Base-by-base conservation (phyloP, 495 filamentous ascomycete genomes). In the Saxispiralis lemnorum region DNA sequence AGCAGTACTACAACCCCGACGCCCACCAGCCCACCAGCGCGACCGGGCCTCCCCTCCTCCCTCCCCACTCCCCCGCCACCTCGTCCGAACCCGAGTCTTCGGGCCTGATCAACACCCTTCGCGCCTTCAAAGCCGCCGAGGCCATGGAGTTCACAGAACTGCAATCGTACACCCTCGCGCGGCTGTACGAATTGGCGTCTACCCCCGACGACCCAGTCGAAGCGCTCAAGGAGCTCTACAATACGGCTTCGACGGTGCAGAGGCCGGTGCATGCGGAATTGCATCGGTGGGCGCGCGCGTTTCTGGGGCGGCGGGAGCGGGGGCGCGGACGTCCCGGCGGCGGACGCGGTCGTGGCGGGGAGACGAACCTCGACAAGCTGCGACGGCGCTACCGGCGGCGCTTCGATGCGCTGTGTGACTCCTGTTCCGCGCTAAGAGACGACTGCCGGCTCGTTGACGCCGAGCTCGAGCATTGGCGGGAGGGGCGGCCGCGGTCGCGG, bases 131-230 rank as follows among this genome's bases (percentile, higher is more conserved):
- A 19, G 39, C 40, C 14, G 49, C 49, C 14, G 40, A 47, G 18
- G 36, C 28, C 2, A 43, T 53, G 34, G 30, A 45, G 31, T 53
- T 53, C 43, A 38, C 41, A 5, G 51, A 53, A 31, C 43, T 53
- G 24, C 37, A 43, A 17, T n/a, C 17, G 1, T 33, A 49, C 21
- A 35, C 34, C n/a, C 48, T 53, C 6, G 12, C 31, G 14, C 31
- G 39, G 0, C 42, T 53, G 12, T 45, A 45, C 37, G 31, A 24
- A 13, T 13, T 46, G 34, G 38, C 36, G 1, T 6, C 14, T 6
- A 51, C 39, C n/a, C 13, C 21, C 10, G 35, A 41, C 18, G 38
- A 45, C 34, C 51, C 51, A 32, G 40, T 53, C 19, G 43, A 31
- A 1, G 44, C 36, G 24, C 44, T 53, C 13, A 39, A 47, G 19